Conservation (phyloP, 768 basidiomycete genomes). For the Chiua virens region DNA sequence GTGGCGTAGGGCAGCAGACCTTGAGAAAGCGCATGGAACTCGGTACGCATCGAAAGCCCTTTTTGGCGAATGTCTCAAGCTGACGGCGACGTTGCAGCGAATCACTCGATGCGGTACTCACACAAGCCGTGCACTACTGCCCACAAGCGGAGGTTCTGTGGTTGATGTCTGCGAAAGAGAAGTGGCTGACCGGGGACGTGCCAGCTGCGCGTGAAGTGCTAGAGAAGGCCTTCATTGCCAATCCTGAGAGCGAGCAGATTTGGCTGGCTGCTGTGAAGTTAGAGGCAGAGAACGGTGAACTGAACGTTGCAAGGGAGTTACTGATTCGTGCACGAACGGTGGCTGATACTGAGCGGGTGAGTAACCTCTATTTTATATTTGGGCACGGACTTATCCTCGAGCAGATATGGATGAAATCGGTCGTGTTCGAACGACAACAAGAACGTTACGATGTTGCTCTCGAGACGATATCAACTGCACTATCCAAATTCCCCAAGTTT, state of each 20-base stretch:
- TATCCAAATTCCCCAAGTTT: conserved; percentile 84
- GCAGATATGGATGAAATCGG: conserved; percentile 99
- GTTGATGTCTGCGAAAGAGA: conserved; percentile 98
- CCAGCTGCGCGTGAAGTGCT: conserved; percentile 88
- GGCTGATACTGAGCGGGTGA: conserved; percentile 87
- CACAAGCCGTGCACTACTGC: conserved; percentile 83
- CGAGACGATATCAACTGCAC: conserved; percentile 68
- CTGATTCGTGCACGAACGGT: conserved; percentile 86
- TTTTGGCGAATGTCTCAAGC: not conserved
- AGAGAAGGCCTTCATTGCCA: conserved; percentile 87
- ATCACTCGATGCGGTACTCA: conserved; percentile 77
- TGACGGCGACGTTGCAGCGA: conserved; percentile 46
- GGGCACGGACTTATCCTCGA: not conserved
- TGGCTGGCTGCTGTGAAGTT: conserved; percentile 98
- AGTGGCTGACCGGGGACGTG: conserved; percentile 89
- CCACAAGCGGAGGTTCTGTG: conserved; percentile 96
- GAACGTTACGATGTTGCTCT: conserved; percentile 73
- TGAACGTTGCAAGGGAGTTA: conserved; percentile 81
- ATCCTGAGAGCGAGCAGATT: conserved; percentile 95
- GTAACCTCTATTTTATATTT: conserved; percentile 19
- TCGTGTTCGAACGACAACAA: conserved; percentile 91
- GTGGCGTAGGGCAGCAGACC: conserved; percentile 89
- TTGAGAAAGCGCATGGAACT: conserved; percentile 90
- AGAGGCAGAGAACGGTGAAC: conserved; percentile 93
- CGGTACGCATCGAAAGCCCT: conserved; percentile 44